phyloP scores from a whole-genome alignment of 139 green algal species.

The Chlamydomonas incerta region DNA sequence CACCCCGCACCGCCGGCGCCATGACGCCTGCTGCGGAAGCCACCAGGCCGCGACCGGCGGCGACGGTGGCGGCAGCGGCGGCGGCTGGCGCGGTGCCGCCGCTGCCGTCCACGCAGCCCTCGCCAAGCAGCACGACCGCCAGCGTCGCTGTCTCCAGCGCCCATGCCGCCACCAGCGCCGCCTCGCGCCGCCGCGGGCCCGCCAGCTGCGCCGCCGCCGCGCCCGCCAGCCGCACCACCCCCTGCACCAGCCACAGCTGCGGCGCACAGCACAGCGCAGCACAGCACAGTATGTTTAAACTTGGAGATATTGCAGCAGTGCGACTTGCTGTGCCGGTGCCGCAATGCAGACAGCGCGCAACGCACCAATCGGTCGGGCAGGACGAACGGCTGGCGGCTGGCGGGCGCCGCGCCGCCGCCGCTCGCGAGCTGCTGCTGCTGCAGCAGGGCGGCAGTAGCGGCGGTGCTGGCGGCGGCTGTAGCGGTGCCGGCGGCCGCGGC shows the following conservation, averaged over 20 bases:
- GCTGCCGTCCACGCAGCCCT: neutral
- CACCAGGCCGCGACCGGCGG: too few species aligned
- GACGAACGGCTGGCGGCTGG: neutral
- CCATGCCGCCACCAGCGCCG: neutral
- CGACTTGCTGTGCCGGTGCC: neutral
- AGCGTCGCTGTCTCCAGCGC: neutral
- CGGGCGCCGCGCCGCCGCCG: too few species aligned
- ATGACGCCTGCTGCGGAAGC: too few species aligned
- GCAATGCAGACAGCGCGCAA: neutral
- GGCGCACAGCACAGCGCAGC: neutral
- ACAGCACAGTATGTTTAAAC: neutral
- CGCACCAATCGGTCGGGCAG: neutral
- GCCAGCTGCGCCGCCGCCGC: neutral
- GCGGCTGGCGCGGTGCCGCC: too few species aligned
- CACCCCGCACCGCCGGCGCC: too few species aligned
- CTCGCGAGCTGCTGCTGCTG: too few species aligned
- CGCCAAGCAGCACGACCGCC: neutral
- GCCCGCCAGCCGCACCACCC: neutral
- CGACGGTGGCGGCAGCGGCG: too few species aligned
- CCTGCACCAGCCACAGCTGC: constrained; percentile 21
- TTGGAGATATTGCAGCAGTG: too few species aligned
- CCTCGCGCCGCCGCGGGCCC: neutral
- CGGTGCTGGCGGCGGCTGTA: neutral
- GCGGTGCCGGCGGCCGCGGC: neutral
- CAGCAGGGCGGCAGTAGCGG: neutral